Evolutionary conservation across 1,284 basidiomycete genomes (phyloP), one percentile per base, ranked within the genome.

Genomic region (Sporisorium sorghi): DNA sequence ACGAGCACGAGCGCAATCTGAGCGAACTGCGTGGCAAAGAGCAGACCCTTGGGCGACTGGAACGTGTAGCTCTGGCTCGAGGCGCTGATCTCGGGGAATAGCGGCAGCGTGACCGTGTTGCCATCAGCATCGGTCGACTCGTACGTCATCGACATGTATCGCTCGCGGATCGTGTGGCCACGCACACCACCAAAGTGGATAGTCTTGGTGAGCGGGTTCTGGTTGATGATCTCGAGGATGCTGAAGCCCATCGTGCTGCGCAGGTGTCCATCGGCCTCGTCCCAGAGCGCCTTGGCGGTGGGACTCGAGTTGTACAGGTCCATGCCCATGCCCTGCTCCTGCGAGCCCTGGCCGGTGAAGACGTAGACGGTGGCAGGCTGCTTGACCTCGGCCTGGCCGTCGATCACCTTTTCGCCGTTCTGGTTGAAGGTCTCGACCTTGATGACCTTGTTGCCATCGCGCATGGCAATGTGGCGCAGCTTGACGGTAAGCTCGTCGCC

Each of bases 311-410:
- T 91, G 88, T 98, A 99, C 4, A 99, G 89, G 80, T 98, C 95
- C 95, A 99, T 98, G 42, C 97, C 96, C 96, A 99, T 99, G 39
- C 95, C 94, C 50, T 92, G 91, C 86, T 99, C 96, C 86, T 99
- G 97, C 24, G 94, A 98, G 59, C 96, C 96, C 85, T 99, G 96
- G 52, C 96, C 96, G 57, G 96, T 99, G 88, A 98, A 98, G 82
- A 97, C 94, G 82, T 98, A 98, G 52, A 93, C 93, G 17, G 95
- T 97, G 15, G 75, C 63, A 12, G 78, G 79, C 86, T 98, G 96
- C 15, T 90, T 90, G 73, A 98, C 93, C 85, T 97, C 94, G 51
- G 96, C 93, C 21, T 92, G 90, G 43, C 96, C 96, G 73, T 93
- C 91, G 46, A 98, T 88, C 60, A 98, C 94, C 86, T 93, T 97